phyloP scores from a whole-genome alignment of 768 basidiomycete genomes.

The Sistotremastrum niveocremeum region DNA sequence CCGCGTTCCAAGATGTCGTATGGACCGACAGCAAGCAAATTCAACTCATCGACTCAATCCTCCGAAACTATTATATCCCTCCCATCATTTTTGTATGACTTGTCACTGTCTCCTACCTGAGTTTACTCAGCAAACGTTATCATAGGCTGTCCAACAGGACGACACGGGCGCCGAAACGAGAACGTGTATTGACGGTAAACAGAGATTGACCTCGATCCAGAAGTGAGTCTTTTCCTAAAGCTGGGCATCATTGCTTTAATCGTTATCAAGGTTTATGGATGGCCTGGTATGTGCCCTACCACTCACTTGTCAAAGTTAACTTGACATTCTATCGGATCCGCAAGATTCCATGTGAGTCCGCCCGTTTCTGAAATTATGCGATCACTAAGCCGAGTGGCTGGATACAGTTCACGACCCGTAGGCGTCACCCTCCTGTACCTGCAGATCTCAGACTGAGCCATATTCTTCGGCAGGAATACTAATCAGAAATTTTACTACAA shows the following conservation, averaged over 20 bases:
- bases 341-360: constrained; percentile 41
- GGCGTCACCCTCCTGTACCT: not conserved
- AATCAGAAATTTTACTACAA: constrained; percentile 57
- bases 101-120: constrained; percentile 1
- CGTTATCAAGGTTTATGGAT: constrained; percentile 23
- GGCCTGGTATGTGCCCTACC: constrained; percentile 22
- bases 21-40: constrained; percentile 61
- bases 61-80: constrained; percentile 40
- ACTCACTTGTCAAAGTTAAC: not conserved
- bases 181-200: constrained; percentile 41
- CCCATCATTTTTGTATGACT: constrained; percentile 31
- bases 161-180: constrained; percentile 26
- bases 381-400: not conserved
- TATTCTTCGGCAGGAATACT: constrained; percentile 42
- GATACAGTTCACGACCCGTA: constrained; percentile 2
- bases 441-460: constrained; percentile 11
- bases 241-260: too few relatives aligned
- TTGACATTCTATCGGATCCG: constrained; percentile 6
- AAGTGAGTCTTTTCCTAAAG: constrained; percentile 5
- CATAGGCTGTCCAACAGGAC: constrained; percentile 18
- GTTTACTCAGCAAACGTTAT: not conserved
- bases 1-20: constrained; percentile 42
- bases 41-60: constrained; percentile 36
- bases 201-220: constrained; percentile 33
- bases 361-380: constrained; percentile 1